These are phyloP conservation scores for Microascus cirrosus DNA, from an alignment of 2,329 filamentous ascomycete genomes.

Conservation along the genomic window DNA sequence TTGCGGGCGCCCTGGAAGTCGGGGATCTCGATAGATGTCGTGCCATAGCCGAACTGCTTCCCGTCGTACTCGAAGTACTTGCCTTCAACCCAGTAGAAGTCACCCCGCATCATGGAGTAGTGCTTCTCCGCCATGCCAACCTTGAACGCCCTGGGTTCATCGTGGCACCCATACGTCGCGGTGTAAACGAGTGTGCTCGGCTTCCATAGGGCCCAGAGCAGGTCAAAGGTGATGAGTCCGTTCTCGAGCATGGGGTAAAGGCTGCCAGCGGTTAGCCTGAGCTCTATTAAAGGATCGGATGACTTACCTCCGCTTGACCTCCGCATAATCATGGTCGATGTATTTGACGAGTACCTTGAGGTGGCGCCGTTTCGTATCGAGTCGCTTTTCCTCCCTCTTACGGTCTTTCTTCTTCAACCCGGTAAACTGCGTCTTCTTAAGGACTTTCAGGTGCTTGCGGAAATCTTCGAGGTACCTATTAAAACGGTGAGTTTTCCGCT, in stretches of 20 bases:
- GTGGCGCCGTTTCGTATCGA: conserved; percentile 47
- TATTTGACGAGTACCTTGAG: conserved; percentile 66
- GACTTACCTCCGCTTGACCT: conserved; percentile 52
- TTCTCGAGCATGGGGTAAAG: conserved; percentile 71
- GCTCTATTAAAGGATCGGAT: not conserved
- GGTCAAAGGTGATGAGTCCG: conserved; percentile 78
- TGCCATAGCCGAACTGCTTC: conserved; percentile 70
- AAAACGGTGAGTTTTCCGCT: conserved; percentile 9
- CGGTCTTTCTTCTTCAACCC: conserved; percentile 39
- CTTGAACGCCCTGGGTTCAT: conserved; percentile 74
- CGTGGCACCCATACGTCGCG: conserved; percentile 62
- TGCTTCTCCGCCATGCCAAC: conserved; percentile 67
- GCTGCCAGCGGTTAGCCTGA: conserved; percentile 22
- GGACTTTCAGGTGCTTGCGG: conserved; percentile 47
- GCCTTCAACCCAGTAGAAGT: conserved; percentile 68
- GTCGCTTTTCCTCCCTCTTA: conserved; percentile 48
- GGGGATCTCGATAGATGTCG: conserved; percentile 55
- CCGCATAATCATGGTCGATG: conserved; percentile 70
- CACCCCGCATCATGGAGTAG: conserved; percentile 55
- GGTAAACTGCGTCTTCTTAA: conserved; percentile 45
- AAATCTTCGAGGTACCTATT: conserved; percentile 65
- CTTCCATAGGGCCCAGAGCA: conserved; percentile 83
- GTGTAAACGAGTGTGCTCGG: conserved; percentile 72
- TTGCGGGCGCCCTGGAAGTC: conserved; percentile 72
- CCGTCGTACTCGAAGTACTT: conserved; percentile 82